Base-by-base conservation (phyloP, 2,329 filamentous ascomycete genomes). In the Aspergillus cejpii region DNA sequence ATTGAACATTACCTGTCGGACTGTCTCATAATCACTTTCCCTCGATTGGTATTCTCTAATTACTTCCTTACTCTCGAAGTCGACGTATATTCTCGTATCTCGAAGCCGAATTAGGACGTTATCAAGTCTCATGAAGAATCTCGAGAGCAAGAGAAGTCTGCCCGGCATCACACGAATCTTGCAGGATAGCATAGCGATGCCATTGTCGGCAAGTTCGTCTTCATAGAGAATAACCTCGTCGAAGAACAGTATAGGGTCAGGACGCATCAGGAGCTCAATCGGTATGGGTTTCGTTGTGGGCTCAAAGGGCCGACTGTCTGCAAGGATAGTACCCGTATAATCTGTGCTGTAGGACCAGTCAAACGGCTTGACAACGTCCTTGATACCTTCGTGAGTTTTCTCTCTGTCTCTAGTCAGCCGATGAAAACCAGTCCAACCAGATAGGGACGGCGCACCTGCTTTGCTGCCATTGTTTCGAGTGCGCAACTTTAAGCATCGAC, bases 261-360 rank as follows among this genome's bases (percentile, higher is more conserved):
- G 85, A 24, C 87, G 80, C 64, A 85, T 88, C 40, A 98, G 78
- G 33, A 97, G 77, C 57, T 91, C 87, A 45, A 95, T 77, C 3
- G 92, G 90, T 50, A 98, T 92, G 44, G 76, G 67, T 14, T 69
- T 70, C n/a, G 69, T 65, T 17, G 71, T 71, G 14, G 69, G 58
- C 43, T 70, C 54, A 45, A 79, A 74, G 12, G 60, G 53, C 4
- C 62, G 57, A 28, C 61, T 59, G 36, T 53, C 51, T 31, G 62
- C 55, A 45, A 70, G 63, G 31, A 84, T 69, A 3, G 84, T 87
- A 40, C 92, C 92, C 45, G 77, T 78, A 68, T 95, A 98, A 54
- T 83, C 78, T 27, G 91, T 95, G 54, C 83, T 92, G 70, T 97
- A 98, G 50, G 88, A 95, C 92, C 92, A 98, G 71, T 98, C 92